phyloP scores from a whole-genome alignment of 805 yeast species.

The Zygosaccharomyces kombuchaensis region DNA sequence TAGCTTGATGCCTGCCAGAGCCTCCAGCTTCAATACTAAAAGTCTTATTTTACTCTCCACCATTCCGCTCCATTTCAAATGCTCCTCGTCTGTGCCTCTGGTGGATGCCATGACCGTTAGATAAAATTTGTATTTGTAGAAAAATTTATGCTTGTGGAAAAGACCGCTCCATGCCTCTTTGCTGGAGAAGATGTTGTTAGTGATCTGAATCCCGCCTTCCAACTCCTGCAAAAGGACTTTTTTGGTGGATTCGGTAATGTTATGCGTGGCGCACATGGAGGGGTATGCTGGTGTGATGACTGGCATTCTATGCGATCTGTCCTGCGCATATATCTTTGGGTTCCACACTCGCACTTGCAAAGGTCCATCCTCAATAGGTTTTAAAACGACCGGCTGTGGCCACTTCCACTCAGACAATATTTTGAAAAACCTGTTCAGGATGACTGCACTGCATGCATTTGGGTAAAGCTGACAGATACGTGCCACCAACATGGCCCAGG shows the following conservation, averaged over 20 bases:
- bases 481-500: slow-evolving; percentile 99
- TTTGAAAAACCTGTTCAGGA: slow-evolving; percentile 83
- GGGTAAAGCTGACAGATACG: slow-evolving; percentile 95
- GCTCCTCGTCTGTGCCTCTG: slow-evolving; percentile 69
- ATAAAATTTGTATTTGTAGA: slow-evolving; percentile 79
- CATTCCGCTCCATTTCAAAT: slow-evolving; percentile 86
- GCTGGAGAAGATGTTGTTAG: slow-evolving; percentile 63
- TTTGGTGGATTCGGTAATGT: slow-evolving; percentile 85
- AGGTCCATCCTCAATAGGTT: slow-evolving; percentile 95
- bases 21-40: slow-evolving; percentile 79
- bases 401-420: slow-evolving; percentile 89
- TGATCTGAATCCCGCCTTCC: slow-evolving; percentile 65
- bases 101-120: slow-evolving; percentile 78
- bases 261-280: slow-evolving; percentile 99
- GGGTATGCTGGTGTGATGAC: slow-evolving; percentile 88
- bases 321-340: slow-evolving; percentile 84
- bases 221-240: slow-evolving; percentile 76
- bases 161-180: slow-evolving; percentile 69
- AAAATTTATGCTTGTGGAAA: slow-evolving; percentile 76
- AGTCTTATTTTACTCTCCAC: slow-evolving; percentile 84
- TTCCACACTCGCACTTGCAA: slow-evolving; percentile 96
- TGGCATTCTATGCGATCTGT: slow-evolving; percentile 91
- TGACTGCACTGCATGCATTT: slow-evolving; percentile 88
- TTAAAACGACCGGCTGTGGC: slow-evolving; percentile 96
- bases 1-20: slow-evolving; percentile 63